Evolutionary conservation across 305 asterid genomes (phyloP).

Genomic region (Andrographis paniculata): DNA sequence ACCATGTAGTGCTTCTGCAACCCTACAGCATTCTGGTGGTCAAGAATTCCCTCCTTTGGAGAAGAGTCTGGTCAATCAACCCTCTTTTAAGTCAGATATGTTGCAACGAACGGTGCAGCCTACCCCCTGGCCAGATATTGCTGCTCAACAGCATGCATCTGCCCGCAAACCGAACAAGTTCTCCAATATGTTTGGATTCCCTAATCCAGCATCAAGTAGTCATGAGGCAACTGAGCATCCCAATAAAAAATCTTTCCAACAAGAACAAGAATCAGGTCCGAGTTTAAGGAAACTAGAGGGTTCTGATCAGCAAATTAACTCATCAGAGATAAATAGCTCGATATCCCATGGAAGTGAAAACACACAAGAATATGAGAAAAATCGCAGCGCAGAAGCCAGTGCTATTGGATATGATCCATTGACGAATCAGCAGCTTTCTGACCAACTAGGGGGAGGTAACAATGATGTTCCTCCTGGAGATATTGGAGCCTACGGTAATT

Average conservation of each 20-base stretch:
- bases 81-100: background rate
- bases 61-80: background rate
- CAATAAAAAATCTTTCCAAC: slow-evolving; percentile 18
- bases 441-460: slow-evolving; percentile 19
- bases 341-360: background rate
- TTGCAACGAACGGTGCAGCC: background rate
- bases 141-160: background rate
- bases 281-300: slow-evolving; percentile 17
- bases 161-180: background rate
- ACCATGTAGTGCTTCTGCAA: background rate
- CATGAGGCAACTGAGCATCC: slow-evolving; percentile 20
- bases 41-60: background rate
- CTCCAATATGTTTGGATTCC: background rate
- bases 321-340: background rate
- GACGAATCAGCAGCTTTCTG: slow-evolving; percentile 19
- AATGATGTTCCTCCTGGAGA: slow-evolving; percentile 20
- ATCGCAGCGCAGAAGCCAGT: slow-evolving; percentile 16
- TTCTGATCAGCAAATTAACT: slow-evolving; percentile 16
- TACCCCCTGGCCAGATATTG: background rate
- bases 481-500: slow-evolving; percentile 16
- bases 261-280: slow-evolving; percentile 9
- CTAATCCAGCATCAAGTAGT: slow-evolving; percentile 22
- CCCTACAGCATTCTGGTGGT: background rate
- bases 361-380: slow-evolving; percentile 20
- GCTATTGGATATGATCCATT: slow-evolving; percentile 13